Conservation (phyloP, 352 stramenopile species). For the Blastocystis sp. region DNA sequence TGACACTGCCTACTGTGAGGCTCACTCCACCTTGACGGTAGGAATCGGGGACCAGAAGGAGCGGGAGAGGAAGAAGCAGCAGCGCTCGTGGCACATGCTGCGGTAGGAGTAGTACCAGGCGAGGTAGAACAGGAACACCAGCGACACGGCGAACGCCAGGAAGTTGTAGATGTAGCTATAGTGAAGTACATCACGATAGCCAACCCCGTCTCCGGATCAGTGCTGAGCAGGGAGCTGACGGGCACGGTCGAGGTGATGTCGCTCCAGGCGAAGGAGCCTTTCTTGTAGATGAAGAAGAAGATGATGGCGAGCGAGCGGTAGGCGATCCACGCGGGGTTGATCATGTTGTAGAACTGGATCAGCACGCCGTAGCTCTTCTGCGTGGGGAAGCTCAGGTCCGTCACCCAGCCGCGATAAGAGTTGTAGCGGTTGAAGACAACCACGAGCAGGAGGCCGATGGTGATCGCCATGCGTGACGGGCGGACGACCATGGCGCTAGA, state of each 20-base stretch:
- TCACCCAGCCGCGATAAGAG: neutral
- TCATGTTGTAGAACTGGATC: neutral
- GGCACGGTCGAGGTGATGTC: neutral
- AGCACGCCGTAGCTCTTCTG: neutral
- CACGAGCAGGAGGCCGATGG: neutral
- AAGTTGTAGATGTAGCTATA: neutral
- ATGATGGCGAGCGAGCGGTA: neutral
- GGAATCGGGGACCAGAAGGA: neutral
- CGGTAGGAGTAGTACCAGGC: constrained; percentile 44
- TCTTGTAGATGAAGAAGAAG: neutral
- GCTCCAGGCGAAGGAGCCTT: neutral
- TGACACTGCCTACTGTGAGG: neutral
- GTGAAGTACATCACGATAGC: neutral
- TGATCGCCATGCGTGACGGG: neutral
- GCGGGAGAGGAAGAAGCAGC: neutral
- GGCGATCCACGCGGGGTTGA: neutral
- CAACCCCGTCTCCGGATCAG: neutral
- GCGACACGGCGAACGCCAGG: neutral
- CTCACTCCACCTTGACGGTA: constrained; percentile 10
- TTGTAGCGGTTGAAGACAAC: neutral
- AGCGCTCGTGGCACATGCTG: neutral
- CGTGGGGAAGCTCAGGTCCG: neutral
- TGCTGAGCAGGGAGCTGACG: neutral
- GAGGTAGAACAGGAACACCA: constrained; percentile 5
- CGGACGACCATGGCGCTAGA: constrained; percentile 24